These are phyloP conservation scores for Phaffia rhodozyma DNA, from an alignment of 1,284 basidiomycete species.

Conservation along the genomic window DNA sequence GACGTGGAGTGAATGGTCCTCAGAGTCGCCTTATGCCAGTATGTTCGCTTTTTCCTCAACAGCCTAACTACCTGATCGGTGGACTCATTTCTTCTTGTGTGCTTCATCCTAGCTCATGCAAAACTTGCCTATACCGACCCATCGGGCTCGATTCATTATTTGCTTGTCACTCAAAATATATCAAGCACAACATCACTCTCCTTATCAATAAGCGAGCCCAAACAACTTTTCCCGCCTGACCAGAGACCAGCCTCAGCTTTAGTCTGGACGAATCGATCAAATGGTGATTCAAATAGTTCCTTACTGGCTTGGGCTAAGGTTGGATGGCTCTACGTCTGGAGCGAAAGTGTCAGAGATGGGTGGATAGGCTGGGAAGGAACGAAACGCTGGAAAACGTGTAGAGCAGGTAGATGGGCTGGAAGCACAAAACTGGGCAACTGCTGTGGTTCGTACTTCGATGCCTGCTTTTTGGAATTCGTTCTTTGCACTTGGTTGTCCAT, in stretches of 20 bases:
- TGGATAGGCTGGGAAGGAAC: conserved; percentile 2
- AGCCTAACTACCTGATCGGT: too few species aligned
- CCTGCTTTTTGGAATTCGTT: too few species aligned
- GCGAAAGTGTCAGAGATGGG: neutral
- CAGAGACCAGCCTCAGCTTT: too few species aligned
- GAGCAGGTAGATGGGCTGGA: neutral
- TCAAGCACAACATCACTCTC: neutral
- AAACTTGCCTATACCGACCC: conserved; percentile 8
- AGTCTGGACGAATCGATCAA: too few species aligned
- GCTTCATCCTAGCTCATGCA: neutral
- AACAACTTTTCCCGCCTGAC: too few species aligned
- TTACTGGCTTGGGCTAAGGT: neutral
- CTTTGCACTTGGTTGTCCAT: too few species aligned
- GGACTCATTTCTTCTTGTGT: neutral
- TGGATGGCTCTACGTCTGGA: conserved; percentile 6
- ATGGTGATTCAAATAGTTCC: neutral
- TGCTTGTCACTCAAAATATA: neutral
- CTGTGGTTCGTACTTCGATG: neutral
- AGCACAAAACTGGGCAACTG: conserved; percentile 1
- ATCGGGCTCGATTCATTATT: neutral
- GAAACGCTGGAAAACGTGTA: neutral
- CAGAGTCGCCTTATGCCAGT: neutral
- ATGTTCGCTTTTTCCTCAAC: too few species aligned
- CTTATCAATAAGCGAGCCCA: too few species aligned
- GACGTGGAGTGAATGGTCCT: conserved; percentile 5